Percentiles rank a stretch among this genome's conserved stretches.
phyloP scores from a whole-genome alignment of 2,329 filamentous ascomycete species.

The Clonostachys chloroleuca region DNA sequence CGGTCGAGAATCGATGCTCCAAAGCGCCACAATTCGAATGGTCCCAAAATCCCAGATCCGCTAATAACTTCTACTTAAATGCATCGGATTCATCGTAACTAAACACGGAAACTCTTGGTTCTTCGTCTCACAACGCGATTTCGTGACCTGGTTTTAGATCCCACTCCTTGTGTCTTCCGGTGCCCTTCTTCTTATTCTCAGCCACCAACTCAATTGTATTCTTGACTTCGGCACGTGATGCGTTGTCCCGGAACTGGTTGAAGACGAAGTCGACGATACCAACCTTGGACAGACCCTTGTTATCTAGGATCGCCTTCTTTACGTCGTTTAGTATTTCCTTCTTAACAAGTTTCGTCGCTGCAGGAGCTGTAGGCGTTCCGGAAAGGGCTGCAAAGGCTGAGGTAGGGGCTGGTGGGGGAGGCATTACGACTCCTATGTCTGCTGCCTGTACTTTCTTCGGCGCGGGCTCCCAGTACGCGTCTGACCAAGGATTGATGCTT shows the following conservation, averaged over 20 bases:
- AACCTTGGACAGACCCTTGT: constrained; percentile 31
- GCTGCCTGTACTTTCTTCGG: constrained; percentile 18
- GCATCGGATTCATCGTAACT: neutral
- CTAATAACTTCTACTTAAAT: too few relatives aligned
- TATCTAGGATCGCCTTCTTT: constrained; percentile 33
- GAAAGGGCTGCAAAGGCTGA: constrained; percentile 30
- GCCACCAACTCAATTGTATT: constrained; percentile 33
- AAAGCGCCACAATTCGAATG: too few relatives aligned
- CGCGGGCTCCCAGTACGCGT: constrained; percentile 63
- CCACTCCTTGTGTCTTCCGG: constrained; percentile 30
- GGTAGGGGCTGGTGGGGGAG: constrained; percentile 21
- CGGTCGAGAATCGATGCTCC: too few relatives aligned
- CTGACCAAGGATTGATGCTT: constrained; percentile 1
- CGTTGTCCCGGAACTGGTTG: constrained; percentile 26
- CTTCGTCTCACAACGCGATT: constrained; percentile 16
- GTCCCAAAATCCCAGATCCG: too few relatives aligned
- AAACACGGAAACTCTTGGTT: neutral
- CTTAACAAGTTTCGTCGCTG: constrained; percentile 24
- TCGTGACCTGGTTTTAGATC: constrained; percentile 31
- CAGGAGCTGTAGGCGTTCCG: constrained; percentile 2
- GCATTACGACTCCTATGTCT: constrained; percentile 15
- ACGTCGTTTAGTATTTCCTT: constrained; percentile 32
- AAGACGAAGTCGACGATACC: constrained; percentile 34
- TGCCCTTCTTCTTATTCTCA: constrained; percentile 26
- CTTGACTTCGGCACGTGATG: constrained; percentile 33